Conservation (phyloP, 352 stramenopile genomes). For the Phytophthora megakarya region DNA sequence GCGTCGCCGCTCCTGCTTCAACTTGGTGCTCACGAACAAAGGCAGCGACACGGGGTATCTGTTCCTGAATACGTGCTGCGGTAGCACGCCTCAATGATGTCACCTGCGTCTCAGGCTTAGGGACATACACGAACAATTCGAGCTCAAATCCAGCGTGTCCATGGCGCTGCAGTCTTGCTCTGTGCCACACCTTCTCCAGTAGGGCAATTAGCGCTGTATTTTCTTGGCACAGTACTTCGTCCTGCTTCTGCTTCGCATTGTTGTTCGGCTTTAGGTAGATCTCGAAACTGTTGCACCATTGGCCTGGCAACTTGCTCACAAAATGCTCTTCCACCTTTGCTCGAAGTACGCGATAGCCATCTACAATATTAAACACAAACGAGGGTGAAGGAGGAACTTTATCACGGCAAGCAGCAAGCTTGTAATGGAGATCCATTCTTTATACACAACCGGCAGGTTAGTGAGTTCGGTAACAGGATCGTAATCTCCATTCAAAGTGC, state of each 20-base stretch:
- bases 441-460: conserved; percentile 11
- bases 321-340: conserved; percentile 13
- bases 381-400: conserved; percentile 9
- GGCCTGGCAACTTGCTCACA: background rate
- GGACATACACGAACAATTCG: no score
- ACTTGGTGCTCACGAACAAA: conserved; percentile 9
- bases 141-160: conserved; percentile 20
- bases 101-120: conserved; percentile 2
- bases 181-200: conserved; percentile 6
- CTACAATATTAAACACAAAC: conserved; percentile 7
- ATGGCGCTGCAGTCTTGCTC: conserved; percentile 9
- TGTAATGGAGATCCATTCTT: no score
- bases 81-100: conserved; percentile 4
- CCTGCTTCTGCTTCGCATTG: conserved; percentile 19
- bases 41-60: conserved; percentile 16
- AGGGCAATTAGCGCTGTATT: background rate
- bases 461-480: background rate
- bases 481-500: no score
- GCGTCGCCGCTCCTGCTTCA: background rate
- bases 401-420: background rate
- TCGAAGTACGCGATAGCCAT: conserved; percentile 1
- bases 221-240: conserved; percentile 1
- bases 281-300: conserved; percentile 7
- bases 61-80: conserved; percentile 11
- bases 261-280: conserved; percentile 13